Conservation (phyloP, 108 stramenopile species). For the Mayamaea pseudoterrestris region DNA sequence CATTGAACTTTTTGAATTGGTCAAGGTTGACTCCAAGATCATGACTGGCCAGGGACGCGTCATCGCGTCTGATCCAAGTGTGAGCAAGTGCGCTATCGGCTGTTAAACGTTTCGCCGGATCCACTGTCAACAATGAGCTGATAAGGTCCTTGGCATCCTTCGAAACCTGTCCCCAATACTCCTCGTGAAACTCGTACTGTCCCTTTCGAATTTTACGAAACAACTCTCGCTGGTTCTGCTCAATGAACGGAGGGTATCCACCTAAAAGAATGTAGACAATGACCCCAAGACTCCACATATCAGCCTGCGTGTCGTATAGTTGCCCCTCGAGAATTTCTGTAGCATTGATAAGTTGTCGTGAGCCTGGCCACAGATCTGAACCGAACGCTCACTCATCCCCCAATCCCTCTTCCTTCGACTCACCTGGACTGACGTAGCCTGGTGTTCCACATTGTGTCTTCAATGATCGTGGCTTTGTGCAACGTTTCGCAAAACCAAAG, state of each 20-base stretch:
- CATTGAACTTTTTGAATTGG: slow-evolving; percentile 78
- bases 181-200: slow-evolving; percentile 77
- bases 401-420: too few relatives aligned
- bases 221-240: slow-evolving; percentile 87
- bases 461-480: slow-evolving; percentile 51
- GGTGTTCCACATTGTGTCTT: slow-evolving; percentile 93
- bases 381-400: too few relatives aligned
- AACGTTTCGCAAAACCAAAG: slow-evolving; percentile 94
- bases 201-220: slow-evolving; percentile 87
- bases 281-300: slow-evolving; percentile 93
- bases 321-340: slow-evolving; percentile 83
- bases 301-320: slow-evolving; percentile 79
- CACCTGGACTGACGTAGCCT: slow-evolving; percentile 88
- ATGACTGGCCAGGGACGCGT: slow-evolving; percentile 22
- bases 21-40: slow-evolving; percentile 66
- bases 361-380: too few relatives aligned
- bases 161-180: slow-evolving; percentile 80
- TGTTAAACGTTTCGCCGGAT: slow-evolving; percentile 50
- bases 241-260: slow-evolving; percentile 93
- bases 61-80: slow-evolving; percentile 67
- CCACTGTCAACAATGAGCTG: slow-evolving; percentile 50
- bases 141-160: slow-evolving; percentile 78
- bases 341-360: too few relatives aligned
- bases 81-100: slow-evolving; percentile 52
- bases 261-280: slow-evolving; percentile 88